Conservation (phyloP, 2,329 filamentous ascomycete genomes). For the Cordyceps javanica region DNA sequence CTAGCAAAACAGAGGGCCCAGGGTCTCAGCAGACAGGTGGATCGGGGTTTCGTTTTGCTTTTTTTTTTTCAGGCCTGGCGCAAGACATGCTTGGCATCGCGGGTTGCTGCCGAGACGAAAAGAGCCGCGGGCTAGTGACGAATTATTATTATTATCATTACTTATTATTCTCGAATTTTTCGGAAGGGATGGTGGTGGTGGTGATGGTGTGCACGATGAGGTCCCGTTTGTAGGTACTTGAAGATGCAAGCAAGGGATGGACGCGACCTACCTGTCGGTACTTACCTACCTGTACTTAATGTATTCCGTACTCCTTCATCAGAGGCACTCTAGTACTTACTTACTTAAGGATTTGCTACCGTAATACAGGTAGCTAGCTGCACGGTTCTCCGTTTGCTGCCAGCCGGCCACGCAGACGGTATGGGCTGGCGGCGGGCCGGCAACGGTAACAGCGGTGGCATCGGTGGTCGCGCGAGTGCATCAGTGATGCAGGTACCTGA, state of each 20-base stretch:
- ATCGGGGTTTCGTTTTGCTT: neutral
- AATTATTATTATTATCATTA: too few species aligned
- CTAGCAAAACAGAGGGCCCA: slow-evolving; percentile 6
- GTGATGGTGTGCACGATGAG: too few species aligned
- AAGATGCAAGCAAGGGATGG: too few species aligned
- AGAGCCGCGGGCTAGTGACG: neutral
- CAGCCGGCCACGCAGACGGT: neutral
- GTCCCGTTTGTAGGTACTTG: too few species aligned
- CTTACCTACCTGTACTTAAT: too few species aligned
- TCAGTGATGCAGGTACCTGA: slow-evolving; percentile 4
- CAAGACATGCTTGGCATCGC: slow-evolving; percentile 7
- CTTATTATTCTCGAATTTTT: too few species aligned
- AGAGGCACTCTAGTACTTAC: too few species aligned
- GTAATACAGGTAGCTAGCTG: too few species aligned
- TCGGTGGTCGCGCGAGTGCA: neutral
- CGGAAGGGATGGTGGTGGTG: too few species aligned
- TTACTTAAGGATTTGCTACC: too few species aligned
- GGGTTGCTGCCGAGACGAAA: neutral
- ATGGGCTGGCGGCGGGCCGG: slow-evolving; percentile 1
- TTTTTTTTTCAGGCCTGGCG: neutral
- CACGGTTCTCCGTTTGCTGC: neutral
- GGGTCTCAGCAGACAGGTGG: slow-evolving; percentile 6
- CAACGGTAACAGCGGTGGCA: neutral
- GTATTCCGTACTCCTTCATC: too few species aligned
- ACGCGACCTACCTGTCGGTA: too few species aligned